Evolutionary conservation across 1,139 yeast species (phyloP).

Genomic region (Arxiozyma telluris): DNA sequence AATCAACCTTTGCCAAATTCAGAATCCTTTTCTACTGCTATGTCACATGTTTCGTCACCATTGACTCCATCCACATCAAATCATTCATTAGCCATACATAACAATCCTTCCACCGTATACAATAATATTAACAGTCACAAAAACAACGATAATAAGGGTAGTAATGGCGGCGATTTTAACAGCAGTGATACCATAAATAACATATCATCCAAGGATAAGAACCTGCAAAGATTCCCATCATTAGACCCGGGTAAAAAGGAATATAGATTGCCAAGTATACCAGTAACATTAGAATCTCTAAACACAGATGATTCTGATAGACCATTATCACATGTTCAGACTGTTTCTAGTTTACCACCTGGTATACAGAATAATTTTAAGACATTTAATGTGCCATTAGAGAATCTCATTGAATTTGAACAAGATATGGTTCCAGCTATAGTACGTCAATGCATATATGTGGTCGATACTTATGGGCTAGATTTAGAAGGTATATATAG

Average conservation of each 20-base stretch:
- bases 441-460: conserved; percentile 80
- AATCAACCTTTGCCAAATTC: conserved; percentile 1
- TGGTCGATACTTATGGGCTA: conserved; percentile 74
- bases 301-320: conserved; percentile 24
- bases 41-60: background rate
- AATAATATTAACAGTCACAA: background rate
- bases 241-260: conserved; percentile 24
- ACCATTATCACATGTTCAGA: conserved; percentile 29
- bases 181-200: background rate
- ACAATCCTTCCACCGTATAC: background rate
- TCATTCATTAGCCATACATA: conserved; percentile 1
- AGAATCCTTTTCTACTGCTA: background rate
- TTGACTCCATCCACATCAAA: conserved; percentile 1
- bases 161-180: background rate
- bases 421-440: conserved; percentile 90
- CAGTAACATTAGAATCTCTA: conserved; percentile 17
- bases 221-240: conserved; percentile 13
- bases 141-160: background rate
- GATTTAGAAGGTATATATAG: conserved; percentile 86
- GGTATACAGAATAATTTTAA: conserved; percentile 39
- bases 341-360: conserved; percentile 31
- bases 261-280: conserved; percentile 19
- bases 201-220: background rate
- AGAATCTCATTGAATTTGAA: conserved; percentile 65
- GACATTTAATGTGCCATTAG: conserved; percentile 76